A percentile compares a stretch with the other conserved stretches of the same genome.
Evolutionary conservation across 2,329 filamentous ascomycete genomes (phyloP).

Genomic region (Mollisia scopiformis): DNA sequence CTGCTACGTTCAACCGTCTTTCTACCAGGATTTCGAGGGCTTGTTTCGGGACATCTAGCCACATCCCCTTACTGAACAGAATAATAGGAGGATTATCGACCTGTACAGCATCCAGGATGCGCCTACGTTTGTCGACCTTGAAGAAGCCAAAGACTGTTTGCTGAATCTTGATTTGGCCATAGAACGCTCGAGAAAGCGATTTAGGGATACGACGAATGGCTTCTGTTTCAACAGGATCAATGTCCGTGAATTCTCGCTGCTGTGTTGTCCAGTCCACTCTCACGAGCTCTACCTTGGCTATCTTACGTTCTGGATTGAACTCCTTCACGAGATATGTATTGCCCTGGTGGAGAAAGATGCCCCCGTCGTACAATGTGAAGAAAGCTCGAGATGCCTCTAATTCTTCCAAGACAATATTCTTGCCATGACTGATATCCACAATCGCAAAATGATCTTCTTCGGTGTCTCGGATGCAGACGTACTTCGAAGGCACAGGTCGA

Average conservation of each 20-base stretch:
- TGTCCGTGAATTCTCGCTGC: slow-evolving; percentile 91
- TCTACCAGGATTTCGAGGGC: slow-evolving; percentile 80
- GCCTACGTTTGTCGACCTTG: slow-evolving; percentile 85
- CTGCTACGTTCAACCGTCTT: slow-evolving; percentile 77
- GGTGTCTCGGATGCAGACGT: slow-evolving; percentile 86
- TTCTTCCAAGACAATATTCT: slow-evolving; percentile 88
- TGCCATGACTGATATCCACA: slow-evolving; percentile 80
- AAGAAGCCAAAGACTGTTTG: slow-evolving; percentile 96
- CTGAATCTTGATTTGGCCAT: slow-evolving; percentile 82
- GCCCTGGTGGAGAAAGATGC: slow-evolving; percentile 97
- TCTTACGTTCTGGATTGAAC: slow-evolving; percentile 76
- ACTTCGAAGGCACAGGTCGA: slow-evolving; percentile 79
- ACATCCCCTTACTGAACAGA: slow-evolving; percentile 85
- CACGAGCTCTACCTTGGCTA: slow-evolving; percentile 87
- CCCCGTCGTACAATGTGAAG: slow-evolving; percentile 95
- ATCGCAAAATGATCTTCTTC: slow-evolving; percentile 93
- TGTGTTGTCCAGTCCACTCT: slow-evolving; percentile 94
- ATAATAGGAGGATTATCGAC: slow-evolving; percentile 93
- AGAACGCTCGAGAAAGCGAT: slow-evolving; percentile 74
- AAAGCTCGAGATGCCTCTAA: slow-evolving; percentile 94
- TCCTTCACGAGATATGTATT: slow-evolving; percentile 89
- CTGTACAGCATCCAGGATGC: slow-evolving; percentile 87
- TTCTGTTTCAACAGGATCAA: slow-evolving; percentile 92
- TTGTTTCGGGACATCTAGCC: slow-evolving; percentile 84
- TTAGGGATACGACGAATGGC: slow-evolving; percentile 72